Evolutionary conservation across 805 yeast species (phyloP).

Genomic region (Ogataea wickerhamii): DNA sequence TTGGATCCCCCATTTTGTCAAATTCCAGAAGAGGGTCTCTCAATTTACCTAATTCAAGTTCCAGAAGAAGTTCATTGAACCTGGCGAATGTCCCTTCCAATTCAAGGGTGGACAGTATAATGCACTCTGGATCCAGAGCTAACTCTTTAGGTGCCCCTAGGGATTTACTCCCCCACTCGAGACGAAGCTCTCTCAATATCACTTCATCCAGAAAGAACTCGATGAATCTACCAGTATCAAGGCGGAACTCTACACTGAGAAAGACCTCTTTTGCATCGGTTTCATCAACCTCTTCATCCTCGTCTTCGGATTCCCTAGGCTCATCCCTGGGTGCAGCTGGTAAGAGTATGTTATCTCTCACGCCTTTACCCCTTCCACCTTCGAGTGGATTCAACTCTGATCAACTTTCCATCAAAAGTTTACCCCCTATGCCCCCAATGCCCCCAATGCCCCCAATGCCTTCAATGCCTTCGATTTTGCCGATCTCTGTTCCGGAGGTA

Average conservation of each 20-base stretch:
- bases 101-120: neutral
- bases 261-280: slow-evolving; percentile 17
- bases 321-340: slow-evolving; percentile 2
- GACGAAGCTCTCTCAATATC: slow-evolving; percentile 21
- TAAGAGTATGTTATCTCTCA: slow-evolving; percentile 1
- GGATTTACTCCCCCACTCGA: slow-evolving; percentile 8
- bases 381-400: slow-evolving; percentile 1
- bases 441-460: slow-evolving; percentile 33
- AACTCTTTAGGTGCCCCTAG: slow-evolving; percentile 10
- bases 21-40: slow-evolving; percentile 35
- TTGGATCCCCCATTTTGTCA: slow-evolving; percentile 15
- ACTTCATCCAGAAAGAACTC: slow-evolving; percentile 19
- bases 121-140: slow-evolving; percentile 6
- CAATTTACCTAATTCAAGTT: slow-evolving; percentile 6
- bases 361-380: slow-evolving; percentile 1
- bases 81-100: slow-evolving; percentile 6
- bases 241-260: slow-evolving; percentile 20
- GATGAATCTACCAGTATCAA: slow-evolving; percentile 8
- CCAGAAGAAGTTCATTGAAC: slow-evolving; percentile 19
- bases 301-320: slow-evolving; percentile 6
- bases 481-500: neutral
- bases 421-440: slow-evolving; percentile 56
- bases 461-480: neutral
- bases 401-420: slow-evolving; percentile 11
- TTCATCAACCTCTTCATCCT: slow-evolving; percentile 19